Conservation (phyloP, 2,329 filamentous ascomycete species). For the Colletotrichum zoysiae region DNA sequence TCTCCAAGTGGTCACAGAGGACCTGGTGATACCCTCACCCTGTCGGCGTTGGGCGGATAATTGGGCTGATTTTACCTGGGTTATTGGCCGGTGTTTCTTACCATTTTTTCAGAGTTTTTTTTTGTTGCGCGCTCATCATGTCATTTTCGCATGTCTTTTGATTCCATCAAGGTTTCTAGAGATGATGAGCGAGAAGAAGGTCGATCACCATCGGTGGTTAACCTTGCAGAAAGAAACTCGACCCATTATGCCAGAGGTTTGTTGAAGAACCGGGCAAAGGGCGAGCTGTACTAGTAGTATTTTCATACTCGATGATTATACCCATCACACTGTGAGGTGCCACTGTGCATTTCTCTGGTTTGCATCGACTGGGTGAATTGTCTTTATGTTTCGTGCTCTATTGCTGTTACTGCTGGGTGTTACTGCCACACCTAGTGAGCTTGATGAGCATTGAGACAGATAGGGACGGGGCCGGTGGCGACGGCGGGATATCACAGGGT, state of each 20-base stretch:
- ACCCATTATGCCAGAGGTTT: neutral
- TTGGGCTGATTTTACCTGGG: constrained; percentile 14
- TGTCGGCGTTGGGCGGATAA: constrained; percentile 39
- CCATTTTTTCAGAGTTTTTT: neutral
- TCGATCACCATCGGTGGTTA: neutral
- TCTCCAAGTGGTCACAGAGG: constrained; percentile 36
- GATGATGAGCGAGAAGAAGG: constrained; percentile 27
- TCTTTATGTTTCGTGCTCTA: neutral
- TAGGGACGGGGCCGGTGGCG: neutral
- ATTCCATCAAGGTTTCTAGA: constrained; percentile 17
- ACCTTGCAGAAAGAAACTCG: constrained; percentile 17
- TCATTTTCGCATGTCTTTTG: constrained; percentile 9
- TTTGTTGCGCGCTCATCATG: constrained; percentile 24
- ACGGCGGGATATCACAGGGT: neutral
- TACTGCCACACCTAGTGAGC: neutral
- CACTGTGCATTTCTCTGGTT: constrained; percentile 24
- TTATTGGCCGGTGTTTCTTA: constrained; percentile 6
- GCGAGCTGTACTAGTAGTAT: constrained; percentile 38
- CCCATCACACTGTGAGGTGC: constrained; percentile 33
- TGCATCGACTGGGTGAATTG: constrained; percentile 23
- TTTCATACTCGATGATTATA: constrained; percentile 39
- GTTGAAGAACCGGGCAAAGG: constrained; percentile 7
- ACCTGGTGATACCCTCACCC: constrained; percentile 43
- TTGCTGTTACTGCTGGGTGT: neutral
- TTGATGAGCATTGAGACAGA: neutral